Evolutionary conservation across 2,329 filamentous ascomycete genomes (phyloP).

Genomic region (Colletotrichum phormii): DNA sequence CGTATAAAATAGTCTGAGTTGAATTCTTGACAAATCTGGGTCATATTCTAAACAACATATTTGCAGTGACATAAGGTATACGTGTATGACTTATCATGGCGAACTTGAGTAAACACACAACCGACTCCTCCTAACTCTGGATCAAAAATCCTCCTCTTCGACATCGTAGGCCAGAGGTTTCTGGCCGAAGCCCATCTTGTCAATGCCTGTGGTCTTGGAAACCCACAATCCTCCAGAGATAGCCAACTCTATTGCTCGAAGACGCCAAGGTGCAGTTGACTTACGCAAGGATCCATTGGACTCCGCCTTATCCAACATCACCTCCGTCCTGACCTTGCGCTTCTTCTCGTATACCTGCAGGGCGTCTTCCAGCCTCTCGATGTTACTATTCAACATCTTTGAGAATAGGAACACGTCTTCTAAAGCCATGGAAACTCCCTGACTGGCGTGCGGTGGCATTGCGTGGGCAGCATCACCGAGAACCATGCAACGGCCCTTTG

Average conservation of each 20-base stretch:
- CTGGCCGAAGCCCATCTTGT: conserved; percentile 22
- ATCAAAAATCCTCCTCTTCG: conserved; percentile 13
- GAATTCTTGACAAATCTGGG: no score
- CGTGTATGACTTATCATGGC: no score
- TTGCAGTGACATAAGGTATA: no score
- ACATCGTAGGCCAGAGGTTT: conserved; percentile 27
- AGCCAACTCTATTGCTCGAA: conserved; percentile 15
- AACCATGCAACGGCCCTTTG: conserved; percentile 55
- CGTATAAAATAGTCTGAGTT: no score
- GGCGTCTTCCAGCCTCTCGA: background rate
- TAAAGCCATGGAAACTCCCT: conserved; percentile 66
- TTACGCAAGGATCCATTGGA: conserved; percentile 19
- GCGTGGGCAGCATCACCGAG: conserved; percentile 70
- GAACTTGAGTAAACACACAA: background rate
- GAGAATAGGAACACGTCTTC: conserved; percentile 64
- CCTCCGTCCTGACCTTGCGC: conserved; percentile 17
- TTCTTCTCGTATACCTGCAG: conserved; percentile 12
- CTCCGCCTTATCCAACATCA: conserved; percentile 16
- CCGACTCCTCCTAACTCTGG: background rate
- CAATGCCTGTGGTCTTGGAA: conserved; percentile 14
- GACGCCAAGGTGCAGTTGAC: conserved; percentile 23
- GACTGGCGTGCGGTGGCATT: conserved; percentile 63
- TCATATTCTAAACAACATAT: no score
- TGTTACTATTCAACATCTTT: conserved; percentile 46
- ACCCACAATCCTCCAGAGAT: conserved; percentile 24